phyloP scores from a whole-genome alignment of 1,139 yeast species.

The Blastobotrys persicus region DNA sequence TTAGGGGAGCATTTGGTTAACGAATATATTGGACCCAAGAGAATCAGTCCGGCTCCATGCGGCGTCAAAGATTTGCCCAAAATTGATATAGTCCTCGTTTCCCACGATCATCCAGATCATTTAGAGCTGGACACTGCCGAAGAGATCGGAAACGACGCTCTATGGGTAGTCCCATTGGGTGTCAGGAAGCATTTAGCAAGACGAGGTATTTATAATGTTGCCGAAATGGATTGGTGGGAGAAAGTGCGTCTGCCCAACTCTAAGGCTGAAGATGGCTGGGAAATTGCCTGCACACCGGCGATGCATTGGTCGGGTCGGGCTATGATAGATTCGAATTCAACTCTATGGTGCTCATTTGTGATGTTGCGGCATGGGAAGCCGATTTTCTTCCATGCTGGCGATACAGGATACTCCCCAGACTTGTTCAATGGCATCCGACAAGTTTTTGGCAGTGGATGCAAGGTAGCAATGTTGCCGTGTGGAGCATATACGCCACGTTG shows the following conservation, averaged over 20 bases:
- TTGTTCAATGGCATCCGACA: conserved; percentile 63
- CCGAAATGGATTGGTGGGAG: conserved; percentile 95
- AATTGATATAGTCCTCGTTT: conserved; percentile 72
- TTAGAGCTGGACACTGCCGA: conserved; percentile 62
- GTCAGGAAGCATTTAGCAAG: conserved; percentile 57
- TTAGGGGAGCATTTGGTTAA: conserved; percentile 67
- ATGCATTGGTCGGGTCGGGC: conserved; percentile 97
- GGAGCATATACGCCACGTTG: conserved; percentile 95
- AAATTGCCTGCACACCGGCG: conserved; percentile 85
- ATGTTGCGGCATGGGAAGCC: conserved; percentile 65
- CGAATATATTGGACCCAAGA: conserved; percentile 70
- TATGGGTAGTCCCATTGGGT: conserved; percentile 89
- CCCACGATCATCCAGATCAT: conserved; percentile 96
- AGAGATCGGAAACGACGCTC: conserved; percentile 55
- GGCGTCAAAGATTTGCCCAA: conserved; percentile 57
- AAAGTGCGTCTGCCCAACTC: conserved; percentile 43
- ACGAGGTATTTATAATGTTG: conserved; percentile 51
- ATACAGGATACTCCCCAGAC: conserved; percentile 80
- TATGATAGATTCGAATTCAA: conserved; percentile 69
- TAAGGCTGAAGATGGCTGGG: conserved; percentile 53
- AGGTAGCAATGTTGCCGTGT: conserved; percentile 77
- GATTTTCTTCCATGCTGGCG: conserved; percentile 86
- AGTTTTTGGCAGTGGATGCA: conserved; percentile 61
- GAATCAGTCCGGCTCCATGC: conserved; percentile 74
- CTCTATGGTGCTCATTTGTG: conserved; percentile 87